Conservation (phyloP, 1,284 basidiomycete genomes). For the Marasmius fiardii region DNA sequence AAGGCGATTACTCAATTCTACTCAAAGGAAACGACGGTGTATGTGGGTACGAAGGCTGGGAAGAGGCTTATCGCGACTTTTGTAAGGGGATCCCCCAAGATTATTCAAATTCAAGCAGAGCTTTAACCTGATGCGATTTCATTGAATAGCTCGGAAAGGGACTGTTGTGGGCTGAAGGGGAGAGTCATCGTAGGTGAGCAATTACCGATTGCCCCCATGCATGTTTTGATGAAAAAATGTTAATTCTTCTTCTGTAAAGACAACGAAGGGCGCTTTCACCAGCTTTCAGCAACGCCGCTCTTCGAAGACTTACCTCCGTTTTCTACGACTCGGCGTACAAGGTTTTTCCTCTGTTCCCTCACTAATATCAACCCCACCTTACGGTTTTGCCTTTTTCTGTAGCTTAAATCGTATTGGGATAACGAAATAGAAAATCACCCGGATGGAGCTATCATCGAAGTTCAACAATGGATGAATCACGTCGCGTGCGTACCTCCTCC, state of each 20-base stretch:
- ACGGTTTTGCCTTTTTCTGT: not conserved
- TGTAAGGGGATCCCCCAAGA: no score
- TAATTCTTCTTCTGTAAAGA: conserved; percentile 20
- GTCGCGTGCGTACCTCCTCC: conserved; percentile 28
- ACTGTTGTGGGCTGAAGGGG: conserved; percentile 47
- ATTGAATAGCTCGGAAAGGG: conserved; percentile 41
- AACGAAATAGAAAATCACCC: conserved; percentile 2
- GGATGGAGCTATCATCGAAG: conserved; percentile 30
- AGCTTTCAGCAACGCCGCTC: conserved; percentile 42
- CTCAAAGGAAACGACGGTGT: conserved; percentile 44
- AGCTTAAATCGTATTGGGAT: conserved; percentile 13
- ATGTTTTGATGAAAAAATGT: no score
- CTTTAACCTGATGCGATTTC: no score
- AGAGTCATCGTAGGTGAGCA: conserved; percentile 25
- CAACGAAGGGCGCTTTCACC: conserved; percentile 42
- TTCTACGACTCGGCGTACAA: conserved; percentile 38
- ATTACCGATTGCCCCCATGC: no score
- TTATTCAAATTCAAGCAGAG: no score
- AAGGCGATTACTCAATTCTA: conserved; percentile 53
- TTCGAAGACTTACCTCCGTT: conserved; percentile 35
- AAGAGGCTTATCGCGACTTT: conserved; percentile 38
- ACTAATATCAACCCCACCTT: conserved; percentile 23
- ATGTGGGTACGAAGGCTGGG: conserved; percentile 34
- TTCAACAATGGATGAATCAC: conserved; percentile 43
- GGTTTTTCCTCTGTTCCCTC: conserved; percentile 1